These are phyloP conservation scores for Prosopis cineraria DNA, from an alignment of 306 rosid species.

Conservation along the genomic window DNA sequence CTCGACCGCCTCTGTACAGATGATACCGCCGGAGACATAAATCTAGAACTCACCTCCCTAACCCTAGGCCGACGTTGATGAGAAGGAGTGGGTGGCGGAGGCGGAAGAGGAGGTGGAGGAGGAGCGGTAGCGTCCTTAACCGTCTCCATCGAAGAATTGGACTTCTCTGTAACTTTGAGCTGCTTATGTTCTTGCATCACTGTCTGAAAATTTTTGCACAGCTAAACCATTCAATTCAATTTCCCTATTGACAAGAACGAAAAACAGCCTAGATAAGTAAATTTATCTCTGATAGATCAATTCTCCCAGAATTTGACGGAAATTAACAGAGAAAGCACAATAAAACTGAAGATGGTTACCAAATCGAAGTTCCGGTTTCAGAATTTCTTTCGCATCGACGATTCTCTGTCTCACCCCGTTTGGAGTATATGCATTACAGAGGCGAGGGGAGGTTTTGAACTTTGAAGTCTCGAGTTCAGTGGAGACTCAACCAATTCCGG, in stretches of 20 bases:
- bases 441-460: background rate
- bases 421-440: background rate
- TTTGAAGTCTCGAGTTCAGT: background rate
- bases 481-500: background rate
- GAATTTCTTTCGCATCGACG: background rate
- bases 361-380: background rate
- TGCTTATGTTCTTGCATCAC: constrained; percentile 30
- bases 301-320: background rate
- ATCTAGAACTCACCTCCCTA: constrained; percentile 86
- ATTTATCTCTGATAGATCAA: background rate
- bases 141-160: constrained; percentile 17
- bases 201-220: constrained; percentile 8
- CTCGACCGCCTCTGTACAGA: constrained; percentile 42
- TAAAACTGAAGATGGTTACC: background rate
- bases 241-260: background rate
- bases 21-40: constrained; percentile 67
- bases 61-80: constrained; percentile 73
- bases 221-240: constrained; percentile 31
- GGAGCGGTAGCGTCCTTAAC: constrained; percentile 2
- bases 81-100: constrained; percentile 42
- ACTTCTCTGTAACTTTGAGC: constrained; percentile 13
- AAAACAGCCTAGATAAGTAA: background rate
- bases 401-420: background rate
- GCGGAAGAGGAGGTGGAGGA: constrained; percentile 58
- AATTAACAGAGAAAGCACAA: background rate